Percentiles rank a stretch among this genome's conserved stretches.
Evolutionary conservation across 371 early-diverging fungal genomes (phyloP).

Genomic region (Parasitella parasitica): DNA sequence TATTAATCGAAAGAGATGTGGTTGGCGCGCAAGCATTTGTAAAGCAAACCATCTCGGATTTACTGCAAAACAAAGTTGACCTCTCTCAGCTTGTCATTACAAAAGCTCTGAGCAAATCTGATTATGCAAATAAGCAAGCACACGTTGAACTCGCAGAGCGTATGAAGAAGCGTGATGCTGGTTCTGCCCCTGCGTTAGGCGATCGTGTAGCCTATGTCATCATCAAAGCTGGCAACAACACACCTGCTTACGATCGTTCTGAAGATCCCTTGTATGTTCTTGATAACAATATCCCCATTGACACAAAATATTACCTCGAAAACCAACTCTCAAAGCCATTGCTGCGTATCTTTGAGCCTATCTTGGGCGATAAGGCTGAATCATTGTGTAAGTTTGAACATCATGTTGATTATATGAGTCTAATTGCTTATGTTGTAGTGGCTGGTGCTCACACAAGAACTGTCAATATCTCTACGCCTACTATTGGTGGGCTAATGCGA

Average conservation of each 20-base stretch:
- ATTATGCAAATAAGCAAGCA: slow-evolving; percentile 97
- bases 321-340: slow-evolving; percentile 98
- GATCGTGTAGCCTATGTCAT: slow-evolving; percentile 99
- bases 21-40: slow-evolving; percentile 88
- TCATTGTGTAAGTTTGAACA: slow-evolving; percentile 61
- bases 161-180: slow-evolving; percentile 97
- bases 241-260: slow-evolving; percentile 96
- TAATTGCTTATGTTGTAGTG: slow-evolving; percentile 33
- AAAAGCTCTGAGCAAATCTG: slow-evolving; percentile 95
- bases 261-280: slow-evolving; percentile 99
- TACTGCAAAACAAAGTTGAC: slow-evolving; percentile 97
- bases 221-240: slow-evolving; percentile 85
- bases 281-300: slow-evolving; percentile 98
- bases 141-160: slow-evolving; percentile 97
- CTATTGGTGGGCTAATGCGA: slow-evolving; percentile 89
- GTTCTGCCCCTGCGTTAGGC: slow-evolving; percentile 96
- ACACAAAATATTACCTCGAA: slow-evolving; percentile 98
- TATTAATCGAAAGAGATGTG: slow-evolving; percentile 93
- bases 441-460: slow-evolving; percentile 93
- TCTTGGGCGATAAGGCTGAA: slow-evolving; percentile 90
- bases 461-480: slow-evolving; percentile 85
- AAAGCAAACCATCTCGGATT: slow-evolving; percentile 89
- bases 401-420: too few species aligned
- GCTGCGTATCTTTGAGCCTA: slow-evolving; percentile 97
- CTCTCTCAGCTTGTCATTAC: slow-evolving; percentile 98